These are phyloP conservation scores for Fusarium metavorans DNA, from an alignment of 2,329 filamentous ascomycete species.

Conservation along the genomic window DNA sequence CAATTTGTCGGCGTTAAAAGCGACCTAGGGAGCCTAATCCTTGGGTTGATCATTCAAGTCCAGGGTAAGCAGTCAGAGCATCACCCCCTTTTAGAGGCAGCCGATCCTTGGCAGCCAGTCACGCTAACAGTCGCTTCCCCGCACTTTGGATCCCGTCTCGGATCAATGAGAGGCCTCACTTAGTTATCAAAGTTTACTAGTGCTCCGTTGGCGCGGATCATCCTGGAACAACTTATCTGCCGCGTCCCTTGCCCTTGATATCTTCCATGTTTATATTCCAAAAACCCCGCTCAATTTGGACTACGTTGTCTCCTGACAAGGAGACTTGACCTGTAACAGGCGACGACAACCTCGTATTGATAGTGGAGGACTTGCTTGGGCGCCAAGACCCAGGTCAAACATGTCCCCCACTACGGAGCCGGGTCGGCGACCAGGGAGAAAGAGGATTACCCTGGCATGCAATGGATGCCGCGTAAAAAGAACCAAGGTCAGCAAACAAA, in stretches of 20 bases:
- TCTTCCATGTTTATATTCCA: neutral
- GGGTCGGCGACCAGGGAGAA: neutral
- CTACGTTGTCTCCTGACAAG: neutral
- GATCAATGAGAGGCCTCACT: neutral
- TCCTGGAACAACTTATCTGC: neutral
- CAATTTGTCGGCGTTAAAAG: no score
- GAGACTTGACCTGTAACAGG: neutral
- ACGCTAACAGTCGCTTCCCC: neutral
- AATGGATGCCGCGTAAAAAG: conserved; percentile 22
- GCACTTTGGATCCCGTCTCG: neutral
- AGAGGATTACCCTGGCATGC: conserved; percentile 20
- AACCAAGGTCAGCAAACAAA: neutral
- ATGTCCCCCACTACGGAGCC: neutral
- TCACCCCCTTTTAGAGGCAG: neutral
- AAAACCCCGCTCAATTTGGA: neutral
- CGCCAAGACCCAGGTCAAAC: neutral
- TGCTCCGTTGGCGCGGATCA: neutral
- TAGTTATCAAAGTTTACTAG: neutral
- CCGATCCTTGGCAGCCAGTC: neutral
- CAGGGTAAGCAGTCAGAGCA: neutral
- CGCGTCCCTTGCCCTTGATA: neutral
- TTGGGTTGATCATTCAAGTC: neutral
- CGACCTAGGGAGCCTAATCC: no score
- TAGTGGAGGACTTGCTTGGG: neutral
- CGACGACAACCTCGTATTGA: neutral